A percentile compares a stretch with the other conserved stretches of the same genome.
Conservation (phyloP, 2,329 filamentous ascomycete genomes). For the Colletotrichum gigasporum region DNA sequence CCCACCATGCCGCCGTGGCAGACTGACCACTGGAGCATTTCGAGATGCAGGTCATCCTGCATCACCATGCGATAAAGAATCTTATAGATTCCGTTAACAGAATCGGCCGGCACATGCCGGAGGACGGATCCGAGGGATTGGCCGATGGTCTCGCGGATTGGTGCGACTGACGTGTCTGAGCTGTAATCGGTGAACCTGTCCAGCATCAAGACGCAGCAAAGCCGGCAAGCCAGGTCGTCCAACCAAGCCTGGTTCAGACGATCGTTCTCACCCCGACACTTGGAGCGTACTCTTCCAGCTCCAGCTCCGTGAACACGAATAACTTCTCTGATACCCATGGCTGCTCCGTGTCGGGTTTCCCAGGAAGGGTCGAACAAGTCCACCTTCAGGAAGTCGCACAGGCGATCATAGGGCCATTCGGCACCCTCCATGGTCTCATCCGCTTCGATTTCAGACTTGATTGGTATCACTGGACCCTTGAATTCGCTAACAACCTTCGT, state of each 20-base stretch:
- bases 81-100: slow-evolving; percentile 85
- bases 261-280: slow-evolving; percentile 79
- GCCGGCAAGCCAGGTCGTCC: slow-evolving; percentile 91
- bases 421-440: slow-evolving; percentile 80
- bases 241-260: slow-evolving; percentile 84
- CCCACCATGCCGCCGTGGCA: slow-evolving; percentile 99
- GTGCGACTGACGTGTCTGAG: slow-evolving; percentile 95
- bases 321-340: slow-evolving; percentile 93
- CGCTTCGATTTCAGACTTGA: slow-evolving; percentile 86
- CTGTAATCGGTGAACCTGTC: slow-evolving; percentile 98
- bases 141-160: slow-evolving; percentile 93
- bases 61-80: slow-evolving; percentile 91
- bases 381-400: slow-evolving; percentile 93
- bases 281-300: slow-evolving; percentile 80
- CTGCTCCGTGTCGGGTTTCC: slow-evolving; percentile 96
- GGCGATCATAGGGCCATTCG: slow-evolving; percentile 93
- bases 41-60: slow-evolving; percentile 81
- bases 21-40: slow-evolving; percentile 86
- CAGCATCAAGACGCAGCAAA: slow-evolving; percentile 96
- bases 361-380: slow-evolving; percentile 94
- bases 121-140: slow-evolving; percentile 92
- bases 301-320: slow-evolving; percentile 90
- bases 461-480: slow-evolving; percentile 82
- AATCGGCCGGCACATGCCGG: slow-evolving; percentile 80
- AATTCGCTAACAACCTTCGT: slow-evolving; percentile 94